A percentile compares a stretch with the other conserved stretches of the same genome.
These are phyloP conservation scores for Xylaria sp. DNA, from an alignment of 2,329 filamentous ascomycete species.

Conservation along the genomic window DNA sequence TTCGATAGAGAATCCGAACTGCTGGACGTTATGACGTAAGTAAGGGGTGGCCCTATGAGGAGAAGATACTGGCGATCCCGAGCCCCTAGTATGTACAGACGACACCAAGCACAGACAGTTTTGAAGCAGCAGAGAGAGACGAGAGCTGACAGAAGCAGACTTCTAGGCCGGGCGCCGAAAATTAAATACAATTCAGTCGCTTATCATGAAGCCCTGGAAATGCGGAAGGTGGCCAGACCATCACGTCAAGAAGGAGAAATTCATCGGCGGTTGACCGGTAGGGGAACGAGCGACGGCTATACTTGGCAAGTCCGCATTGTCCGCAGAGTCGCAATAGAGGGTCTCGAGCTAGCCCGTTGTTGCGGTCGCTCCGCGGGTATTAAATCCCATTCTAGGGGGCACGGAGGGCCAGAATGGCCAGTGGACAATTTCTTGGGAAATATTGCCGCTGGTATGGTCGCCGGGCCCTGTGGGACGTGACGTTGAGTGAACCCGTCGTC, in stretches of 20 bases:
- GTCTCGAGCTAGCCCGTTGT: constrained; percentile 12
- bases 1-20: background rate
- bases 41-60: background rate
- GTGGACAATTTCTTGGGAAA: constrained; percentile 3
- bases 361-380: constrained; percentile 13
- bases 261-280: constrained; percentile 24
- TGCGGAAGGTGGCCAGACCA: constrained; percentile 18
- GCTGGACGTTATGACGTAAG: constrained; percentile 1
- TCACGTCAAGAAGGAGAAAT: constrained; percentile 21
- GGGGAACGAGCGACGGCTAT: constrained; percentile 7
- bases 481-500: constrained; percentile 27
- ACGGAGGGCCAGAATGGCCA: constrained; percentile 28
- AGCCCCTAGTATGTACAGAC: background rate
- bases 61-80: background rate
- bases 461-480: constrained; percentile 34
- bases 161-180: constrained; percentile 11
- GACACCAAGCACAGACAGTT: background rate
- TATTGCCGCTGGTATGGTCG: constrained; percentile 31
- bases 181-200: constrained; percentile 20
- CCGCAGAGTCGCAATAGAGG: constrained; percentile 22
- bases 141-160: background rate
- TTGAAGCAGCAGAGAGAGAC: background rate
- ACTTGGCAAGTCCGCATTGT: constrained; percentile 31
- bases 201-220: constrained; percentile 18
- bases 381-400: constrained; percentile 34